phyloP scores from a whole-genome alignment of 441 rosid species.

The Geranium incanum region DNA sequence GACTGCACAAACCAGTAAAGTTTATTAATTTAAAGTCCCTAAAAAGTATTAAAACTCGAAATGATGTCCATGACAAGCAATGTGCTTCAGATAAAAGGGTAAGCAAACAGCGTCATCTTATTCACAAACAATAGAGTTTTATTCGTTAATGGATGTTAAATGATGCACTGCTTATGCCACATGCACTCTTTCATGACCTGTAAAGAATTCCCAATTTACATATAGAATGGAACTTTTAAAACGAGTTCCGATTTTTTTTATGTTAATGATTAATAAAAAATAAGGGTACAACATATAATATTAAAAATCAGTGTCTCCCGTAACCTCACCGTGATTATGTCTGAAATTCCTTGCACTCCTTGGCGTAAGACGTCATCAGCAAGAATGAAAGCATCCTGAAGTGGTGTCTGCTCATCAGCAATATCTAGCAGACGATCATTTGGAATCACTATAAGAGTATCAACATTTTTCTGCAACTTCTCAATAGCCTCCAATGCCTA shows the following conservation, averaged over 20 bases:
- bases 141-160: background rate
- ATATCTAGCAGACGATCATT: constrained; percentile 92
- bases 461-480: constrained; percentile 85
- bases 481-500: constrained; percentile 94
- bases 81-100: background rate
- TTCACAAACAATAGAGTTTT: background rate
- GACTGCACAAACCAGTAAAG: no score
- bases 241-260: background rate
- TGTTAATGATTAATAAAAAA: background rate
- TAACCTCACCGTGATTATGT: constrained; percentile 77
- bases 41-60: no score
- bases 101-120: background rate
- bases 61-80: no score
- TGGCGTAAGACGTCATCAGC: constrained; percentile 97
- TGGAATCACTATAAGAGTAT: constrained; percentile 89
- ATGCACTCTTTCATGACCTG: background rate
- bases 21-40: no score
- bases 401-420: constrained; percentile 94
- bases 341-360: constrained; percentile 98
- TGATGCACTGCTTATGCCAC: background rate
- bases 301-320: background rate
- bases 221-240: background rate
- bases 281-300: background rate
- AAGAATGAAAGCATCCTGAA: constrained; percentile 96
- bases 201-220: background rate